Percentiles rank a stretch among this genome's conserved stretches.
phyloP scores from a whole-genome alignment of 2,329 filamentous ascomycete species.

The Stemphylium beticola region DNA sequence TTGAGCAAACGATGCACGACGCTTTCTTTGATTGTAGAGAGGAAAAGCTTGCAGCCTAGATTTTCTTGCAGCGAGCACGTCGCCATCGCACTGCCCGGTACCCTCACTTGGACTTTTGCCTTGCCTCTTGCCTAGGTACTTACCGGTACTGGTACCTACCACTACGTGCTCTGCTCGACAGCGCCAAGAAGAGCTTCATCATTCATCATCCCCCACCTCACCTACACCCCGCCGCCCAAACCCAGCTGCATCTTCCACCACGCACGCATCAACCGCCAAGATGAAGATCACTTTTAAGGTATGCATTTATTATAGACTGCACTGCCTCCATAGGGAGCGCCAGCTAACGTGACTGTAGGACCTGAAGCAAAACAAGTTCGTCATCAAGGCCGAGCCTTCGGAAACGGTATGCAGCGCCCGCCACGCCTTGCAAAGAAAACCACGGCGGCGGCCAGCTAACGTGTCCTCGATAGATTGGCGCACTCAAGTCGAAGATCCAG shows the following conservation, averaged over 20 bases:
- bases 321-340: slow-evolving; percentile 2
- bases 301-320: slow-evolving; percentile 24
- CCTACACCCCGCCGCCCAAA: slow-evolving; percentile 34
- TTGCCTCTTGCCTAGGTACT: not conserved
- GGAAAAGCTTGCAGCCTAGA: not conserved
- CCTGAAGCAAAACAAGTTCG: slow-evolving; percentile 98
- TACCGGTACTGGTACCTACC: slow-evolving; percentile 1
- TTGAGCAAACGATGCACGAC: slow-evolving; percentile 15
- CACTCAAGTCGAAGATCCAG: slow-evolving; percentile 91
- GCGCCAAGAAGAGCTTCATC: slow-evolving; percentile 15
- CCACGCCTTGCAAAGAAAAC: slow-evolving; percentile 13
- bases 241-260: slow-evolving; percentile 28
- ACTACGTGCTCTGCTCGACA: slow-evolving; percentile 5
- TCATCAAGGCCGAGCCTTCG: slow-evolving; percentile 89
- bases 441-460: slow-evolving; percentile 20
- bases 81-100: not conserved
- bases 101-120: not conserved
- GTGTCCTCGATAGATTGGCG: slow-evolving; percentile 69
- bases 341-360: slow-evolving; percentile 65
- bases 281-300: slow-evolving; percentile 79
- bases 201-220: slow-evolving; percentile 13
- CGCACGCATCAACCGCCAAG: slow-evolving; percentile 35
- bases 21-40: not conserved
- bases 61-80: not conserved
- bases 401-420: slow-evolving; percentile 71